phyloP scores from a whole-genome alignment of 805 yeast species.

The Pichia kluyveri region DNA sequence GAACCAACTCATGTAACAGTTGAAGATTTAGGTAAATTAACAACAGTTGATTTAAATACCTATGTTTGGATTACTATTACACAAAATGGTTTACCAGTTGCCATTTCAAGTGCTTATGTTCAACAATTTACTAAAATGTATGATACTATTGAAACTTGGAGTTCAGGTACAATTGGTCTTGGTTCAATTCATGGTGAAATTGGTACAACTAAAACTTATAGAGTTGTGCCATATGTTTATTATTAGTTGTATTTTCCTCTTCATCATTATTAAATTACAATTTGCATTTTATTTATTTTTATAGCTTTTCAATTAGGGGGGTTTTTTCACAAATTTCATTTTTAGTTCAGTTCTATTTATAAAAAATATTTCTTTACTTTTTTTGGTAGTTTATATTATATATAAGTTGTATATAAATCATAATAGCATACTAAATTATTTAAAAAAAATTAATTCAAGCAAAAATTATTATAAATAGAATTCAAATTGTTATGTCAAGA shows the following conservation, averaged over 20 bases:
- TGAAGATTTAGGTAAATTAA: conserved; percentile 21
- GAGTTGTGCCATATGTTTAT: conserved; percentile 3
- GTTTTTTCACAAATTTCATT: too few relatives aligned
- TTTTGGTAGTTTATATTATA: not conserved
- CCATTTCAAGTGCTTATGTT: conserved; percentile 37
- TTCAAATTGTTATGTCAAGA: not conserved
- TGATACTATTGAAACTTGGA: conserved; percentile 34
- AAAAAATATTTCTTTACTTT: not conserved
- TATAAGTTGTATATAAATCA: not conserved
- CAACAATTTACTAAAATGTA: conserved; percentile 43
- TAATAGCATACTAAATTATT: not conserved
- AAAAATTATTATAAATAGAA: not conserved
- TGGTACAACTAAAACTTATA: conserved; percentile 47
- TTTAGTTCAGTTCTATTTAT: not conserved
- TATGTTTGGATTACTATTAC: conserved; percentile 45
- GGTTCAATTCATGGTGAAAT: conserved; percentile 63
- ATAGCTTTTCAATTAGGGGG: not conserved
- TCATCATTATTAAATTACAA: too few relatives aligned
- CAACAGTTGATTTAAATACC: conserved; percentile 8
- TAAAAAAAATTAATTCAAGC: not conserved
- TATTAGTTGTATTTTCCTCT: too few relatives aligned
- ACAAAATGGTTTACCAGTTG: conserved; percentile 32
- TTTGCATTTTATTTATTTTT: not conserved
- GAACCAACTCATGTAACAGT: conserved; percentile 27
- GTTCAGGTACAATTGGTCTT: conserved; percentile 66